These are phyloP conservation scores for Plectosphaerella plurivora DNA, from an alignment of 2,329 filamentous ascomycete genomes.

Conservation along the genomic window DNA sequence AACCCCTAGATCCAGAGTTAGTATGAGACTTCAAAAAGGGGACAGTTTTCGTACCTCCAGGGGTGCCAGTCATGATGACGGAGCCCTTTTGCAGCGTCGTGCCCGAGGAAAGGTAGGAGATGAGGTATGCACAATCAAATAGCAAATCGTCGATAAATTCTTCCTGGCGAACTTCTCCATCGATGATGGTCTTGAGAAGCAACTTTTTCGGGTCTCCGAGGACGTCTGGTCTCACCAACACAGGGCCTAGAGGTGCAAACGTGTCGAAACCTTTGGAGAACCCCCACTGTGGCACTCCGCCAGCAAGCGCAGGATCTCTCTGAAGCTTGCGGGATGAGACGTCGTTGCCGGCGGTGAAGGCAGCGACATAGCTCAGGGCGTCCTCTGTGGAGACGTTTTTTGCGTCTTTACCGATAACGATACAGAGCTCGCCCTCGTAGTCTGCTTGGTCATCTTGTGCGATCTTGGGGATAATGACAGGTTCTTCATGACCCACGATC, in stretches of 20 bases:
- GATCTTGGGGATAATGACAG: slow-evolving; percentile 41
- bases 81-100: slow-evolving; percentile 37
- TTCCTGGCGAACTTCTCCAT: slow-evolving; percentile 43
- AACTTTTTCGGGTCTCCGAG: slow-evolving; percentile 38
- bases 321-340: slow-evolving; percentile 49
- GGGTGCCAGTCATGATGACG: slow-evolving; percentile 42
- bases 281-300: slow-evolving; percentile 50
- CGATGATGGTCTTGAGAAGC: slow-evolving; percentile 37
- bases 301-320: slow-evolving; percentile 40
- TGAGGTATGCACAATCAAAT: slow-evolving; percentile 33
- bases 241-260: slow-evolving; percentile 48
- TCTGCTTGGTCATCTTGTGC: slow-evolving; percentile 43
- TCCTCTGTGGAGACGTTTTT: slow-evolving; percentile 39
- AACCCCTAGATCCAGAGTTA: slow-evolving; percentile 20
- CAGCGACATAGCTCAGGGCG: slow-evolving; percentile 45
- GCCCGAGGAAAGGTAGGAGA: slow-evolving; percentile 32
- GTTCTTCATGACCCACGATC: slow-evolving; percentile 26
- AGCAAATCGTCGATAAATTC: slow-evolving; percentile 34
- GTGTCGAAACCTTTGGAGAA: slow-evolving; percentile 55
- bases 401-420: slow-evolving; percentile 45
- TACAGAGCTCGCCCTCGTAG: slow-evolving; percentile 41
- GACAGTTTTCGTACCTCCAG: slow-evolving; percentile 23
- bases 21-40: accelerated
- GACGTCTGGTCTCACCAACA: slow-evolving; percentile 35
- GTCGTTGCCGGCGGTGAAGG: slow-evolving; percentile 52